These are phyloP conservation scores for Neurospora sp. DNA, from an alignment of 495 filamentous ascomycete genomes.

Conservation along the genomic window DNA sequence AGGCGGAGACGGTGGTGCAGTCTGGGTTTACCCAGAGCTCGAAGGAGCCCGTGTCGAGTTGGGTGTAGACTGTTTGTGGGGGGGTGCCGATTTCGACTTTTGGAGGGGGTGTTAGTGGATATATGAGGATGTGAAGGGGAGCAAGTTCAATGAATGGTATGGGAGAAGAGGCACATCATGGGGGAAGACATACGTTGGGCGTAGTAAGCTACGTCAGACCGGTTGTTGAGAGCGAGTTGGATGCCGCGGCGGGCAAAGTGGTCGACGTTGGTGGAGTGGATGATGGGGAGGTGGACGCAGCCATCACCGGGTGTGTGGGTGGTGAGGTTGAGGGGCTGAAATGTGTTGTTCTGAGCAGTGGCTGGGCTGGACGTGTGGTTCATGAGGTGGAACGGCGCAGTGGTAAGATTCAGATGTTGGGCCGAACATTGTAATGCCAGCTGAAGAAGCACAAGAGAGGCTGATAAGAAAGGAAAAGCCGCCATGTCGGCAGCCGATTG, in stretches of 20 bases:
- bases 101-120: conserved; percentile 9
- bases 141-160: background rate
- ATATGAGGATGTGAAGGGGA: too few relatives aligned
- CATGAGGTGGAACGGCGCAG: background rate
- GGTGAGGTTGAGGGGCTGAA: background rate
- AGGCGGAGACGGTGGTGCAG: conserved; percentile 25
- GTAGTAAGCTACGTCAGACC: conserved; percentile 41
- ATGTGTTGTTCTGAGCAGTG: too few relatives aligned
- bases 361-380: background rate
- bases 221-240: conserved; percentile 33
- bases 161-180: background rate
- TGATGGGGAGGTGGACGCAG: conserved; percentile 35
- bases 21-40: conserved; percentile 44
- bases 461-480: background rate
- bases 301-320: conserved; percentile 6
- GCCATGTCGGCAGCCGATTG: background rate
- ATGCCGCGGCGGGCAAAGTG: conserved; percentile 32
- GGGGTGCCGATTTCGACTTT: conserved; percentile 40
- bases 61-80: conserved; percentile 35
- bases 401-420: background rate
- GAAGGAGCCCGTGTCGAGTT: conserved; percentile 41
- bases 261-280: conserved; percentile 35
- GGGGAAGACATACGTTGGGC: conserved; percentile 26
- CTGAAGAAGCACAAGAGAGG: background rate
- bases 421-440: background rate